Percentiles rank a stretch among this genome's conserved stretches.
These are phyloP conservation scores for Blumeria graminis DNA, from an alignment of 2,329 filamentous ascomycete genomes.

Conservation along the genomic window DNA sequence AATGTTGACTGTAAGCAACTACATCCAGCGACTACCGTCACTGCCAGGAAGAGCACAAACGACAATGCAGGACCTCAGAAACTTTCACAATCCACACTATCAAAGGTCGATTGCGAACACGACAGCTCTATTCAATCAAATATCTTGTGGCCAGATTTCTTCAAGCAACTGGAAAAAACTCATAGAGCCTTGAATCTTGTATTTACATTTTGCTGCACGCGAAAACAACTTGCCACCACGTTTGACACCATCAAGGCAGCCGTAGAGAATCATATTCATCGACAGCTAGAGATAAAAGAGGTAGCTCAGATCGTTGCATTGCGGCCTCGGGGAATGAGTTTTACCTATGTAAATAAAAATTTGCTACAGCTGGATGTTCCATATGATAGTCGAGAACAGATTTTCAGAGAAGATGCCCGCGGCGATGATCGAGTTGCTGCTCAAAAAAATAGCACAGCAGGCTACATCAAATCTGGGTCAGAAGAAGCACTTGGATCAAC, in stretches of 20 bases:
- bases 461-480: constrained; percentile 17
- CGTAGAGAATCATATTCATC: constrained; percentile 62
- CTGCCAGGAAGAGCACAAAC: too few species aligned
- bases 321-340: constrained; percentile 54
- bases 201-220: constrained; percentile 81
- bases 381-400: constrained; percentile 35
- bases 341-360: constrained; percentile 67
- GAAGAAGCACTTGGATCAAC: too few species aligned
- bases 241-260: constrained; percentile 69
- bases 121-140: constrained; percentile 7
- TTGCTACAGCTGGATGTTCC: constrained; percentile 60
- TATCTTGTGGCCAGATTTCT: constrained; percentile 43
- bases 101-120: too few species aligned
- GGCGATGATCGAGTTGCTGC: constrained; percentile 25
- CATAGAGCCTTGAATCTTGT: constrained; percentile 77
- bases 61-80: too few species aligned
- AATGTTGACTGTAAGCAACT: constrained; percentile 5
- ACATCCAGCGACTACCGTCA: too few species aligned
- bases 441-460: constrained; percentile 28
- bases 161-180: constrained; percentile 48
- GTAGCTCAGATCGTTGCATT: constrained; percentile 61
- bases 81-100: too few species aligned
- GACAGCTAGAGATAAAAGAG: constrained; percentile 46
- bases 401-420: constrained; percentile 33
- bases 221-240: constrained; percentile 78